These are phyloP conservation scores for Calonectria pseudoreteaudii DNA, from an alignment of 2,329 filamentous ascomycete genomes.

Conservation along the genomic window DNA sequence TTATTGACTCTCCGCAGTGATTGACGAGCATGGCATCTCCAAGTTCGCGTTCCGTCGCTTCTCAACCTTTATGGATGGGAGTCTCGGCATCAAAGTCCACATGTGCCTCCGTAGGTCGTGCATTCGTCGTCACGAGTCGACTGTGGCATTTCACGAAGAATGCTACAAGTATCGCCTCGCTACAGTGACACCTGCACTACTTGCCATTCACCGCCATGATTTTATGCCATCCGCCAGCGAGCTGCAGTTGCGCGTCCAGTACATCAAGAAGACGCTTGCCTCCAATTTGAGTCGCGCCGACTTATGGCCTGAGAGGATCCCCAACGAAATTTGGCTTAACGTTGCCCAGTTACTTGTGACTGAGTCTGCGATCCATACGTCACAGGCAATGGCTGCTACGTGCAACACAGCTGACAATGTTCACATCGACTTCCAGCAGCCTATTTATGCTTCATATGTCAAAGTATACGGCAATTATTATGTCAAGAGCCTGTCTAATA, in stretches of 20 bases:
- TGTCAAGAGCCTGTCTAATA: background rate
- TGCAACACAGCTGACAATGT: background rate
- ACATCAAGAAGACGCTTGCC: background rate
- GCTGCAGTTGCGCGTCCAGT: background rate
- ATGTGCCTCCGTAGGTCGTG: background rate
- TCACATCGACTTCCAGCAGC: background rate
- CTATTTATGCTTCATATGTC: background rate
- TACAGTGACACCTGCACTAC: background rate
- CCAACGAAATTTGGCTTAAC: background rate
- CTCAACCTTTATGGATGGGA: background rate
- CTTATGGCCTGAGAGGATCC: background rate
- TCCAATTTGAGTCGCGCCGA: background rate
- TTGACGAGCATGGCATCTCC: background rate
- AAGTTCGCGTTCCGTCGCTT: background rate
- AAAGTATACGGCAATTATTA: background rate
- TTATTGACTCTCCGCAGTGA: background rate
- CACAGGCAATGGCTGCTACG: background rate
- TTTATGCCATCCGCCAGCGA: background rate
- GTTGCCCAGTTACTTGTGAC: background rate
- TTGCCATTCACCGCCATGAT: background rate
- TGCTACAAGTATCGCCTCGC: background rate
- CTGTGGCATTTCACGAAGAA: background rate
- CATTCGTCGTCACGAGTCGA: background rate
- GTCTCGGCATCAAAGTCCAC: background rate
- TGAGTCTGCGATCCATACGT: background rate